phyloP scores from a whole-genome alignment of 1,139 yeast species.

The Yamadazyma blattariae region DNA sequence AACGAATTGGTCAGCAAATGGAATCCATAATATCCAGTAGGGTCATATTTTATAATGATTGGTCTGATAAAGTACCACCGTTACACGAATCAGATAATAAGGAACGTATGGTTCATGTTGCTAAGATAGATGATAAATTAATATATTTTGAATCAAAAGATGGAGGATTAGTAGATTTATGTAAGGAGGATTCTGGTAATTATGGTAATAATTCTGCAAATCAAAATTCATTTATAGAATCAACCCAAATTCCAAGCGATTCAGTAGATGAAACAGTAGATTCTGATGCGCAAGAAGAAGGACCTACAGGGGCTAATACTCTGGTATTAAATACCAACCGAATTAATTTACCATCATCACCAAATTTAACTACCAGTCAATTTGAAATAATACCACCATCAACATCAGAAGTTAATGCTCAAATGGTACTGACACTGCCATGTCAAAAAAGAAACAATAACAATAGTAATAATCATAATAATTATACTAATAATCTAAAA shows the following conservation, averaged over 20 bases:
- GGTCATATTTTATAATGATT: slow-evolving; percentile 34
- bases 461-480: too few species aligned
- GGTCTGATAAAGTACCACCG: slow-evolving; percentile 25
- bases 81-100: slow-evolving; percentile 6
- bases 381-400: too few species aligned
- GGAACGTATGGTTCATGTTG: slow-evolving; percentile 1
- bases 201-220: too few species aligned
- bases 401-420: too few species aligned
- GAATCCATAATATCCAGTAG: slow-evolving; percentile 25
- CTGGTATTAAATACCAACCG: neutral
- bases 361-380: slow-evolving; percentile 14
- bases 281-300: neutral
- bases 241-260: too few species aligned
- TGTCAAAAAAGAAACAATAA: too few species aligned
- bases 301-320: slow-evolving; percentile 3
- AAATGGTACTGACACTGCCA: too few species aligned
- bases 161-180: neutral
- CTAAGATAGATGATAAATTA: slow-evolving; percentile 2
- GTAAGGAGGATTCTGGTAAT: too few species aligned
- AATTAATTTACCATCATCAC: slow-evolving; percentile 16
- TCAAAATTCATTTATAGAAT: too few species aligned
- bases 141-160: slow-evolving; percentile 9
- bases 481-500: too few species aligned
- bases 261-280: neutral
- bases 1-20: slow-evolving; percentile 4